phyloP scores from a whole-genome alignment of 257 asterid species.

The Plantago major region DNA sequence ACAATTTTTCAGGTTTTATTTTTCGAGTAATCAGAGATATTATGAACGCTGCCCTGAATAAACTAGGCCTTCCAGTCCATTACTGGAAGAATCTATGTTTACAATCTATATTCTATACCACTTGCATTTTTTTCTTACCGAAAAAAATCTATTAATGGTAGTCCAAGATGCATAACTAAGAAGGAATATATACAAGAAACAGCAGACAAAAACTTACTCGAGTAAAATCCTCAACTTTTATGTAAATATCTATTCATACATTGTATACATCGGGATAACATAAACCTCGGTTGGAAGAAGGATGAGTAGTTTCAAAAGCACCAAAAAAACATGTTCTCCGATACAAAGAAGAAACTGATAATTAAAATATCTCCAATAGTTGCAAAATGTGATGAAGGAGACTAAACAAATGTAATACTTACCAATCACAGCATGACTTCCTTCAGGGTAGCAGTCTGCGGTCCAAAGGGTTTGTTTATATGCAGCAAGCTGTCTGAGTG shows the following conservation, averaged over 20 bases:
- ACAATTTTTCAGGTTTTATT: background rate
- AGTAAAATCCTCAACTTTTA: background rate
- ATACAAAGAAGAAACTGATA: too few relatives aligned
- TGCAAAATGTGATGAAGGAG: conserved; percentile 8
- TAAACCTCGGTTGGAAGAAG: too few relatives aligned
- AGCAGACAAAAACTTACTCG: background rate
- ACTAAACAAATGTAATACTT: conserved; percentile 31
- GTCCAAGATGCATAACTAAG: conserved; percentile 7
- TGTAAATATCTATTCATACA: too few relatives aligned
- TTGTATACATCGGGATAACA: too few relatives aligned
- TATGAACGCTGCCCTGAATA: conserved; percentile 7
- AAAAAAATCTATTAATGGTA: background rate
- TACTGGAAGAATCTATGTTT: too few relatives aligned
- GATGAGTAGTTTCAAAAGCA: too few relatives aligned
- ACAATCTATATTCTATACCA: too few relatives aligned
- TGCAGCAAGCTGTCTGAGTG: conserved; percentile 37
- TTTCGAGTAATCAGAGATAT: conserved; percentile 13
- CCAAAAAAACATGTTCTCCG: too few relatives aligned
- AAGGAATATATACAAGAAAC: background rate
- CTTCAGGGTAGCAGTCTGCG: conserved; percentile 61
- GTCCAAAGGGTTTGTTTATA: conserved; percentile 70
- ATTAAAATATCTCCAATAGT: background rate
- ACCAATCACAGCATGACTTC: conserved; percentile 60
- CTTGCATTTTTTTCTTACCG: background rate
- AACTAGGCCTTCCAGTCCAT: background rate